Base-by-base conservation (phyloP, 495 filamentous ascomycete species). In the Corynascus novoguineensis region DNA sequence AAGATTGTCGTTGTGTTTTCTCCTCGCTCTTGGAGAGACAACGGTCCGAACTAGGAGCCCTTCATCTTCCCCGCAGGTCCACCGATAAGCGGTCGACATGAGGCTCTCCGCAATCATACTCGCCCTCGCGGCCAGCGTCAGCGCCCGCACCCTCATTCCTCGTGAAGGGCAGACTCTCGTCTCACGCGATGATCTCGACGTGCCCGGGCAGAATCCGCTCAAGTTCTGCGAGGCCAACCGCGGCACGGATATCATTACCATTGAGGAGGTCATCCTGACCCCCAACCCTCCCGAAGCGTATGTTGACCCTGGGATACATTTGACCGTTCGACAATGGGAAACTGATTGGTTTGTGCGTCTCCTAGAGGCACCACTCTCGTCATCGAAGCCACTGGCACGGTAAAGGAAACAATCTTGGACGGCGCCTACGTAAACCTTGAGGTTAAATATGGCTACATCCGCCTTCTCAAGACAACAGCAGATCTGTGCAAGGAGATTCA, bases 371-470 rank as follows among this genome's bases (percentile, higher is more conserved):
- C 82, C 46, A 78, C 78, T n/a, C 85, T 99, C 58, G 78, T 73
- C 17, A 95, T 99, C 73, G 77, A 81, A 45, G 93, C 92, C 15
- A 73, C 68, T 24, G 93, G 95, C 55, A 84, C 70, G 15, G 75
- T 99, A 44, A 78, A 73, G 53, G 70, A 92, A 56, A 63, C 70
- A 12, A 78, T 99, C 56, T 78, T 81, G n/a, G 67, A 88, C 35
- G 92, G 89, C 50, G 87, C 95, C 38, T 85, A 84, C 55, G 84
- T 96, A 32, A 76, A 85, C 28, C 69, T 99, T 29, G 78, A 84
- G 54, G 92, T 97, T 74, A 97, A 96, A 71, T 99, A 92, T 69
- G 93, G 90, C 60, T 75, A 95, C 63, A 96, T 99, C 68, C 88
- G 84, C 46, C 78, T 99, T 54, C 81, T 99, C 71, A 86, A 81